Evolutionary conservation across 345 rosid genomes (phyloP).

Genomic region (Adansonia digitata): DNA sequence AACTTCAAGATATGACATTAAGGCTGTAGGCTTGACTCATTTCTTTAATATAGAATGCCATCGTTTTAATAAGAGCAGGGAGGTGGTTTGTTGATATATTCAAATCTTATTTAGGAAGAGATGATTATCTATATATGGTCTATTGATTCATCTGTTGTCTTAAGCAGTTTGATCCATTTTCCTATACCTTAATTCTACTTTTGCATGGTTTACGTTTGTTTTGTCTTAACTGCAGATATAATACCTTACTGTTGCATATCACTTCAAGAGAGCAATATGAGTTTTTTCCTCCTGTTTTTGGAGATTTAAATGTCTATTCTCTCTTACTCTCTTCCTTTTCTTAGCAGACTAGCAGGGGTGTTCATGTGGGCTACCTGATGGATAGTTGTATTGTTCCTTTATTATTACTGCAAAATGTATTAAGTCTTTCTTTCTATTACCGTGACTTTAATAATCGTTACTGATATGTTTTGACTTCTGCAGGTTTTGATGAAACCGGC

Average conservation of each 20-base stretch:
- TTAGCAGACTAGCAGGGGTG: background rate
- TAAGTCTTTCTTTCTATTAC: background rate
- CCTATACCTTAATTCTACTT: background rate
- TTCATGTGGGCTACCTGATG: background rate
- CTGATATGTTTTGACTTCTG: constrained; percentile 21
- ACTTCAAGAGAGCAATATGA: background rate
- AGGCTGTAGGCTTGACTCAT: background rate
- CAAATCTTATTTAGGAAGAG: background rate
- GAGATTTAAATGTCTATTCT: background rate
- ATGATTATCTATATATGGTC: background rate
- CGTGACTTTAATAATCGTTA: background rate
- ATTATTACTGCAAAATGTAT: background rate
- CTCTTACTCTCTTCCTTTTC: background rate
- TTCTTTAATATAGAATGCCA: background rate
- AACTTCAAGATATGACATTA: background rate
- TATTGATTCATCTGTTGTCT: background rate
- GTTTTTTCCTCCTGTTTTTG: background rate
- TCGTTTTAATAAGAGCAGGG: background rate
- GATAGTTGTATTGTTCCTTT: background rate
- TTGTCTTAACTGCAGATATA: background rate
- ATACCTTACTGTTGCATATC: background rate
- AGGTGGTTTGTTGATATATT: background rate
- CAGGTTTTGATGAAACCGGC: constrained; percentile 89
- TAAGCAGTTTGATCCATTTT: background rate
- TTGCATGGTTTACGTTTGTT: background rate